A percentile compares a stretch with the other conserved stretches of the same genome.
phyloP scores from a whole-genome alignment of 2,329 filamentous ascomycete species.

The Orbilia oligospora region DNA sequence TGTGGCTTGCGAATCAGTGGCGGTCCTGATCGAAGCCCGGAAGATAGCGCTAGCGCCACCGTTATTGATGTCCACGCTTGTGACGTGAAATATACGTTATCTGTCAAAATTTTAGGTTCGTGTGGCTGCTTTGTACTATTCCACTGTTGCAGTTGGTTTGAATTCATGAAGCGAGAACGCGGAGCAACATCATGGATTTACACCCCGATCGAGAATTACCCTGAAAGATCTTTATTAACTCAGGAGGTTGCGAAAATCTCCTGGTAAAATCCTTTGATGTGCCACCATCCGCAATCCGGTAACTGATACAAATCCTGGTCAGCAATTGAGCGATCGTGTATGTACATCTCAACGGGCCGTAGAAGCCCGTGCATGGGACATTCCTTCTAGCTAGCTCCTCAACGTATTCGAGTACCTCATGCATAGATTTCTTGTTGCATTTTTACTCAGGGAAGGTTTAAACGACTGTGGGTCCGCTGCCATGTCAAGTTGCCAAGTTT shows the following conservation, averaged over 20 bases:
- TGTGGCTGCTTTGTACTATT: not conserved
- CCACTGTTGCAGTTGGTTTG: not conserved
- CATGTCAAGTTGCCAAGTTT: slow-evolving; percentile 27
- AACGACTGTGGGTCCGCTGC: not conserved
- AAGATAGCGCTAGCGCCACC: slow-evolving; percentile 1
- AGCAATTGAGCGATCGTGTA: not conserved
- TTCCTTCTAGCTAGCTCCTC: not conserved
- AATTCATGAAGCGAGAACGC: not conserved
- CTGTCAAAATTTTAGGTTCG: not conserved
- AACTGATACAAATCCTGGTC: not conserved
- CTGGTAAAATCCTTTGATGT: not conserved
- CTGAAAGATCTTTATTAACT: slow-evolving; percentile 9
- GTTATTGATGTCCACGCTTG: not conserved
- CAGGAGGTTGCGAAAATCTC: not conserved
- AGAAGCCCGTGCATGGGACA: not conserved
- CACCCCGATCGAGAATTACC: slow-evolving; percentile 21
- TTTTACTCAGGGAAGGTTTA: slow-evolving; percentile 17
- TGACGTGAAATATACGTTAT: slow-evolving; percentile 58
- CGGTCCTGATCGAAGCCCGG: not conserved
- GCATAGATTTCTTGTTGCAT: not conserved
- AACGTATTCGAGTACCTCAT: not conserved
- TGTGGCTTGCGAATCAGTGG: slow-evolving; percentile 23
- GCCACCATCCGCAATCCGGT: not conserved
- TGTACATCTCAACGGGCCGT: not conserved
- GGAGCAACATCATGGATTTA: slow-evolving; percentile 16